Evolutionary conservation across 2,329 filamentous ascomycete genomes (phyloP).

Genomic region (Aschersonia sp.): DNA sequence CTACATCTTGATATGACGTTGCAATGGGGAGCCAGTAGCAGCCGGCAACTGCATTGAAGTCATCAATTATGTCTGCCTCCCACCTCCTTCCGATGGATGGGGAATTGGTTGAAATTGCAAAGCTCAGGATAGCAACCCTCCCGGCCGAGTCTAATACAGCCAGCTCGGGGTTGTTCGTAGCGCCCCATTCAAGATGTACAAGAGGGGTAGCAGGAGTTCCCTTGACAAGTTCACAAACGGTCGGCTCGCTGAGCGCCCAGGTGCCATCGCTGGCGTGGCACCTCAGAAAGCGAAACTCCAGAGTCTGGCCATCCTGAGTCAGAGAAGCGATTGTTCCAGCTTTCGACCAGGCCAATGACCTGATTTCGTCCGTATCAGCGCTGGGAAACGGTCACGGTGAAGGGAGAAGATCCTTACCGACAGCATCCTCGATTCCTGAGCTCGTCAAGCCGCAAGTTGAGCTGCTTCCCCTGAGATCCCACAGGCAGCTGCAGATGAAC

Average conservation of each 20-base stretch:
- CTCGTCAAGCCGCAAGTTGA: conserved; percentile 63
- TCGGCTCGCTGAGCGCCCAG: conserved; percentile 68
- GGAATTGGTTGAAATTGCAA: conserved; percentile 59
- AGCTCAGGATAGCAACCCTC: conserved; percentile 58
- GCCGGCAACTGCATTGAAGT: conserved; percentile 66
- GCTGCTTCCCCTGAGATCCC: conserved; percentile 34
- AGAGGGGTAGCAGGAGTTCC: conserved; percentile 51
- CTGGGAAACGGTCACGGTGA: neutral
- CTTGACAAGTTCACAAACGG: conserved; percentile 43
- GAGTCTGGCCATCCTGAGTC: conserved; percentile 50
- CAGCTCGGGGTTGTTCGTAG: conserved; percentile 58
- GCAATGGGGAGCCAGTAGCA: conserved; percentile 69
- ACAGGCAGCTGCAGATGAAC: conserved; percentile 42
- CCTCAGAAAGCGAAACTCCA: conserved; percentile 61
- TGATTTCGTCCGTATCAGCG: conserved; percentile 17
- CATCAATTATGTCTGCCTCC: conserved; percentile 55
- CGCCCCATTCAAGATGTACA: conserved; percentile 71
- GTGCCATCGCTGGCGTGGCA: conserved; percentile 53
- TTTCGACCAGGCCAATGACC: conserved; percentile 77
- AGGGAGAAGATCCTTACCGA: conserved; percentile 45
- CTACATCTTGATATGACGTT: conserved; percentile 25
- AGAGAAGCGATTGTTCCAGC: conserved; percentile 76
- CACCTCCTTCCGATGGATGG: conserved; percentile 47
- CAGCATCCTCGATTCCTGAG: conserved; percentile 62
- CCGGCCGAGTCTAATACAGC: conserved; percentile 72